Evolutionary conservation across 192 early-diverging fungal species (phyloP), one percentile per base, ranked within the genome.

Genomic region (Coemansia sp.): DNA sequence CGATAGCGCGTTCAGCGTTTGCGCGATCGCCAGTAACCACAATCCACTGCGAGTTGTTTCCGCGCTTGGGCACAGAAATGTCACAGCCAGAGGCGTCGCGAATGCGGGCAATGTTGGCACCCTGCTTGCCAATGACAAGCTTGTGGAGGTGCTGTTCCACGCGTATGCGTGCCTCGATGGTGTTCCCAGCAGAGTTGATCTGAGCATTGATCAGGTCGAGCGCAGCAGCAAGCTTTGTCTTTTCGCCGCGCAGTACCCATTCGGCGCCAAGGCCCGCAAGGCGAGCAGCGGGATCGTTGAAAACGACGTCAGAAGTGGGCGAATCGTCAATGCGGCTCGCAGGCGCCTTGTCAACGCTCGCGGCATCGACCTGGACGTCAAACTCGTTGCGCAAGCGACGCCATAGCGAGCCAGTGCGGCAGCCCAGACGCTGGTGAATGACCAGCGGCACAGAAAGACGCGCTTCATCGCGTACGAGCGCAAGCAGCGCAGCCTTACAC

Each of bases 91-190:
- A 86, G 11, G 86, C 86, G 19, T 75, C 74, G 25, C 93, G 87
- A 57, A 95, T 88, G 19, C 85, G 73, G 33, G 74, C 81, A 63
- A 95, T 91, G 23, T 87, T 93, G 0, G 80, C 57, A 19, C 93
- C 93, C 45, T 75, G 81, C 67, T 86, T 83, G 54, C 93, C 93
- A 63, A 95, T 93, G 32, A 95, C 85, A 57, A 88, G 84, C 38
- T 90, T 86, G 64, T 87, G 85, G 36, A 71, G 53, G 23, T 67
- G 66, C 35, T 86, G 77, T 38, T 83, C 81, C 20, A 87, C 50
- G 11, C 79, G 68, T 35, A 85, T 25, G 17, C 76, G 77, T 0
- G 79, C 85, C 29, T 78, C 81, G 8, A 10, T 25, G n/a, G 41
- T 50, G 0, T 38, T n/a, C 0, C 52, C 61, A 0, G 65, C 69